Conservation (phyloP, 2,329 filamentous ascomycete genomes). For the Myrmaecium sp. region DNA sequence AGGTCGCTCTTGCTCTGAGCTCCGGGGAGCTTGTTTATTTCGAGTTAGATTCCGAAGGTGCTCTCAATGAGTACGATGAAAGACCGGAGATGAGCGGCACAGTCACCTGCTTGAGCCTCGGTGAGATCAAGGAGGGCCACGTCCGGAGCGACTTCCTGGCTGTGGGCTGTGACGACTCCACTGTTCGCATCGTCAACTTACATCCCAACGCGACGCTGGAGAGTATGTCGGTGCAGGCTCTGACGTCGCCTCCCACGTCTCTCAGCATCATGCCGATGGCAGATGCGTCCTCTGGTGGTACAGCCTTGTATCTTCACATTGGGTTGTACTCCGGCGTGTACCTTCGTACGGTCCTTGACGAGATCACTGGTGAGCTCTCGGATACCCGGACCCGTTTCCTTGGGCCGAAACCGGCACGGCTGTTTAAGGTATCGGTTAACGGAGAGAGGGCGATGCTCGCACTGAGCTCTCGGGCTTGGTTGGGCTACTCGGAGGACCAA, state of each 20-base stretch:
- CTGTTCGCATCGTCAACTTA: slow-evolving; percentile 78
- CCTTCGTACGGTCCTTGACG: slow-evolving; percentile 83
- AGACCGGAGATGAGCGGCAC: slow-evolving; percentile 91
- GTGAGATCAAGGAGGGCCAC: slow-evolving; percentile 79
- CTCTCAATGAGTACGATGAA: slow-evolving; percentile 81
- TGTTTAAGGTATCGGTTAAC: slow-evolving; percentile 83
- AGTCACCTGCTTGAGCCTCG: slow-evolving; percentile 85
- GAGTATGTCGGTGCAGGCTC: slow-evolving; percentile 83
- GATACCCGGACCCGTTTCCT: slow-evolving; percentile 91
- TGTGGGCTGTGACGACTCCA: slow-evolving; percentile 92
- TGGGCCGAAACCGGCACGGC: slow-evolving; percentile 72
- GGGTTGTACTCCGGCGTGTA: slow-evolving; percentile 93
- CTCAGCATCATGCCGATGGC: slow-evolving; percentile 90
- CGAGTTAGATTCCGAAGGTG: slow-evolving; percentile 85
- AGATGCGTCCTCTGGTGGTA: slow-evolving; percentile 77
- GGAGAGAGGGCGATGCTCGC: slow-evolving; percentile 73
- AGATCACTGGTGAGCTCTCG: slow-evolving; percentile 85
- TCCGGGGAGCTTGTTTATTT: slow-evolving; percentile 97
- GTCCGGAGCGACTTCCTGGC: slow-evolving; percentile 83
- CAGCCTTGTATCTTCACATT: slow-evolving; percentile 86
- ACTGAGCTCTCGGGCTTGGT: slow-evolving; percentile 85
- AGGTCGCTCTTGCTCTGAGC: slow-evolving; percentile 85
- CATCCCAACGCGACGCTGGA: slow-evolving; percentile 82
- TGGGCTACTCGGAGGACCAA: slow-evolving; percentile 80
- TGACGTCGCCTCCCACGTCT: slow-evolving; percentile 78